Base-by-base conservation (phyloP, 2,329 filamentous ascomycete genomes). In the Annulohypoxylon truncatum region DNA sequence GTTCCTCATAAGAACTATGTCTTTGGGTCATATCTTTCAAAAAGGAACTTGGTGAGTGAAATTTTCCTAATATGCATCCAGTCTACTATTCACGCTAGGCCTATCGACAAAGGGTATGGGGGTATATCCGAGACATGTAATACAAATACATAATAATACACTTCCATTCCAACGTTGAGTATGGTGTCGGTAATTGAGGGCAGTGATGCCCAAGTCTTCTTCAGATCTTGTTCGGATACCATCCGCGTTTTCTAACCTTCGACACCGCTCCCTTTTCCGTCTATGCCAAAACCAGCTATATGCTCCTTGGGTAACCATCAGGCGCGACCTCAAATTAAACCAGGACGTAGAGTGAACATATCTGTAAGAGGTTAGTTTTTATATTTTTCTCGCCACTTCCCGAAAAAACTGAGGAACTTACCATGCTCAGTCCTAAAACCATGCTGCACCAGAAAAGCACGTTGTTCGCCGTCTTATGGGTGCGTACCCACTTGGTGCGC, bases 371-470 rank as follows among this genome's bases (percentile, higher is more conserved):
- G 57, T 74, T 67, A 72, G 73, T 58, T 15, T n/a, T 15, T 56
- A 26, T 55, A 20, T 44, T 18, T 6, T 26, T 50, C 29, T 5
- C 8, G 29, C 7, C 20, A 20, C 4, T 7, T 52, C 5, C 3
- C 5, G 26, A 20, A 22, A 10, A 10, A 58, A 44, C 3, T n/a
- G 12, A 22, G 44, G 47, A 42, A 54, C 89, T 78, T 81, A 94
- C 92, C 86, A 95, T 82, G 67, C 91, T 92, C 64, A 97, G 80
- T 0, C 94, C 94, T 52, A 96, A 76, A 71, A 97, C 93, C 92
- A 97, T 97, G 22, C 90, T 94, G 74, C 88, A 90, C 94, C 94
- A 97, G 77, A 97, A 97, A 67, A 92, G 90, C 22, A 94, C 89
- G 73, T 96, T 96, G 76, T 97, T 97, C 62, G 97, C 82, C 28